Percentiles rank a stretch among this genome's conserved stretches.
Evolutionary conservation across 2,329 filamentous ascomycete genomes (phyloP).

Genomic region (Claviceps pazoutovae): DNA sequence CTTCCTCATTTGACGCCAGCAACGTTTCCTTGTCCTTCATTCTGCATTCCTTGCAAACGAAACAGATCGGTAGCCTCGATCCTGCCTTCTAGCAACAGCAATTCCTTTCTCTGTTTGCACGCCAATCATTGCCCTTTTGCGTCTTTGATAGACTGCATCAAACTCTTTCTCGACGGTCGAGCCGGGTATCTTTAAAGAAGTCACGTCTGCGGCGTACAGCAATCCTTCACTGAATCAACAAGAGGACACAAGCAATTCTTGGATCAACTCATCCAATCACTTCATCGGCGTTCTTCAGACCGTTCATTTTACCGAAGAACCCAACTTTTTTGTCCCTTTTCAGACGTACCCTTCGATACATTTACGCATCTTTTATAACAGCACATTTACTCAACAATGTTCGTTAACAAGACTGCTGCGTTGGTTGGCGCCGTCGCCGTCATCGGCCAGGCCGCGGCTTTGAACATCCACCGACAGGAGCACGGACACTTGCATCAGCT

Average conservation of each 20-base stretch:
- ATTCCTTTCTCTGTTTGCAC: slow-evolving; percentile 21
- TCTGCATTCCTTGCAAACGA: neutral
- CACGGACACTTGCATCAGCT: slow-evolving; percentile 16
- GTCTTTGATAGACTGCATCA: slow-evolving; percentile 39
- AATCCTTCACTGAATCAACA: neutral
- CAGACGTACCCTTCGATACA: neutral
- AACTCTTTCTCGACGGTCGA: slow-evolving; percentile 18
- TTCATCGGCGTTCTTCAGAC: neutral
- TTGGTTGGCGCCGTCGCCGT: slow-evolving; percentile 30
- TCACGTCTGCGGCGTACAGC: neutral
- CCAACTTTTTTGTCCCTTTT: neutral
- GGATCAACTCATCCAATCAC: too few relatives aligned
- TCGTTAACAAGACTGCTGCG: slow-evolving; percentile 26
- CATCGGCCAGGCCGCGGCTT: slow-evolving; percentile 28
- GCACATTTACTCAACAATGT: slow-evolving; percentile 21
- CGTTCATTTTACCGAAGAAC: neutral
- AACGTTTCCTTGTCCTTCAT: slow-evolving; percentile 12
- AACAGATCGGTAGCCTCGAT: slow-evolving; percentile 10
- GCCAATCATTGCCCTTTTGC: slow-evolving; percentile 17
- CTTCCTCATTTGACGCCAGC: neutral
- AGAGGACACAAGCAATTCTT: neutral
- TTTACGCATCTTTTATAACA: neutral
- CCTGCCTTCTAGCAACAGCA: slow-evolving; percentile 6
- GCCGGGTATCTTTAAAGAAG: slow-evolving; percentile 12
- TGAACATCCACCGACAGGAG: slow-evolving; percentile 27